A percentile compares a stretch with the other conserved stretches of the same genome.
Evolutionary conservation across 352 stramenopile species (phyloP).

Genomic region (Pythium graminicola): DNA sequence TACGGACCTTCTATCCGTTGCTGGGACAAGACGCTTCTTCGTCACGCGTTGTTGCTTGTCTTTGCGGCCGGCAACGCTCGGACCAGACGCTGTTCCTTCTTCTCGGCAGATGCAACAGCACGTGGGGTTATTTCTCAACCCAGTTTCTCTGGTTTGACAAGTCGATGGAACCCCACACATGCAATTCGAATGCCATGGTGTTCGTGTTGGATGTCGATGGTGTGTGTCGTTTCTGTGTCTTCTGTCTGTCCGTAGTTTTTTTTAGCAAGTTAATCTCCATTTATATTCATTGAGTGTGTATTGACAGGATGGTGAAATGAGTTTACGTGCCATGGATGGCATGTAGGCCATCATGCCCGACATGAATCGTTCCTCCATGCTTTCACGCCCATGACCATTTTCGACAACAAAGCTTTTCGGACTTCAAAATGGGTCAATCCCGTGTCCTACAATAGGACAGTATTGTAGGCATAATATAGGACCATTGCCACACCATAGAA

Average conservation of each 20-base stretch:
- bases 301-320: background rate
- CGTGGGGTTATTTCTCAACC: too few relatives aligned
- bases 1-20: constrained; percentile 24
- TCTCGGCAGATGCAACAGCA: too few relatives aligned
- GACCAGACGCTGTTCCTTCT: background rate
- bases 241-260: constrained; percentile 16
- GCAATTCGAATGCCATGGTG: too few relatives aligned
- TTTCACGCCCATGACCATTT: too few relatives aligned
- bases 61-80: constrained; percentile 9
- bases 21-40: constrained; percentile 10
- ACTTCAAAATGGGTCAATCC: too few relatives aligned
- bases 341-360: too few relatives aligned
- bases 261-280: constrained; percentile 10
- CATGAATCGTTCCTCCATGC: too few relatives aligned
- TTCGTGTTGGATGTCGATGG: too few relatives aligned
- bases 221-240: constrained; percentile 26
- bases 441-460: background rate
- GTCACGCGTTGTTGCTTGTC: constrained; percentile 15
- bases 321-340: too few relatives aligned
- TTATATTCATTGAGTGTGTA: constrained; percentile 8
- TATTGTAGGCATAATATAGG: background rate
- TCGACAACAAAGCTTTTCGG: too few relatives aligned
- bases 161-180: background rate
- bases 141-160: background rate
- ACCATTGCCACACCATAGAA: background rate